Evolutionary conservation across 805 yeast genomes (phyloP).

Genomic region (Lipomyces chichibuensis): DNA sequence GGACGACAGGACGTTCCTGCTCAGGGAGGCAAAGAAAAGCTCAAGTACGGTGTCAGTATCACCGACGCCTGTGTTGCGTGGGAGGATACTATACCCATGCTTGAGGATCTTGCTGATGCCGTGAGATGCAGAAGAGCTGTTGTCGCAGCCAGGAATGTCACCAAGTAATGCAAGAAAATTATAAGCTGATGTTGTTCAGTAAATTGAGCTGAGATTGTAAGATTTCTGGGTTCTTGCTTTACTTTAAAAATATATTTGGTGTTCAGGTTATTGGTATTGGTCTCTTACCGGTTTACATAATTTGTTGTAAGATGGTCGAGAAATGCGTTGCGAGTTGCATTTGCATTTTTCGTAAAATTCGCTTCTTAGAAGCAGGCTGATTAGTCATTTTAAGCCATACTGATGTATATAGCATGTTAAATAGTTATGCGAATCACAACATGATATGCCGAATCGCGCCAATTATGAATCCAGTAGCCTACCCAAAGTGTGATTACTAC

Average conservation of each 20-base stretch:
- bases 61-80: constrained; percentile 96
- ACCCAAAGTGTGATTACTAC: neutral
- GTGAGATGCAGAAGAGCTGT: constrained; percentile 62
- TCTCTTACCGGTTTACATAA: no score
- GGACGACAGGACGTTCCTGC: constrained; percentile 86
- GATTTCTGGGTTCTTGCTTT: neutral
- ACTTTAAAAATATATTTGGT: neutral
- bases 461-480: neutral
- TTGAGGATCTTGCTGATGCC: constrained; percentile 76
- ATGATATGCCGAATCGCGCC: no score
- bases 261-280: neutral
- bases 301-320: no score
- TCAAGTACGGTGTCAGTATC: constrained; percentile 92
- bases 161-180: neutral
- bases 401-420: neutral
- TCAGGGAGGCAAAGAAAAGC: constrained; percentile 55
- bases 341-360: neutral
- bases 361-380: neutral
- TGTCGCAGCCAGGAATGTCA: constrained; percentile 14
- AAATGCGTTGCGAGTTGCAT: neutral
- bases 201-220: neutral
- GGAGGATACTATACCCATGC: constrained; percentile 83
- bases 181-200: neutral
- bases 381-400: neutral
- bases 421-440: neutral